Base-by-base conservation (phyloP, 768 basidiomycete species). In the Suillus paluster region DNA sequence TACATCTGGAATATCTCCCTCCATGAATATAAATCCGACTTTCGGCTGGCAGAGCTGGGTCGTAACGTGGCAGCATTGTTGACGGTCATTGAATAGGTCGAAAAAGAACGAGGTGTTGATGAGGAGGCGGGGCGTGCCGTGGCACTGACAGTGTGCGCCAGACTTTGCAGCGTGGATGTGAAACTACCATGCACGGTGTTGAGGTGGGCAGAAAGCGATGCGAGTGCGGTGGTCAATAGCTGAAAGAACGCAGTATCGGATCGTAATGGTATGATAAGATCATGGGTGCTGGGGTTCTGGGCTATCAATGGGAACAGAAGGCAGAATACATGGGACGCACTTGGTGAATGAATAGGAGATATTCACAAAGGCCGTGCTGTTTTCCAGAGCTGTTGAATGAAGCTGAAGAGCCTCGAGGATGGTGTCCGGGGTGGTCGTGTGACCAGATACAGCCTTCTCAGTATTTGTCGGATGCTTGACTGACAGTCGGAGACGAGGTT, bases 1-100 rank as follows among this genome's bases (percentile, higher is more conserved):
- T 97, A 97, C 3, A 96, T 75, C 61, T 88, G 87, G 70, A 98
- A 97, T 33, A 97, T 89, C 75, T 94, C 88, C 25, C 96, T 80
- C 96, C 96, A 97, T 7, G 86, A 82, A 71, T 92, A 94, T 9
- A 98, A 75, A 67, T 98, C 95, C 12, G 75, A 61, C 70, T 76
- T 63, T 62, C 71, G 58, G 45, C 75, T 59, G 65, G 75, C 66
- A 19, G 49, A 25, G 66, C 67, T 1, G 79, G 82, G 70, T 84
- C 82, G 9, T 79, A 79, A 14, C 79, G 79, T 61, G 23, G 30
- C 48, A 3, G 58, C 58, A 38, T 74, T 74, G 38, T 33, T 15
- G 23, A 59, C 54, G 1, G 64, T 45, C 38, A 63, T 50, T 2
- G 79, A 78, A 60, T 79, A 71, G 5, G 77, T 66, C 3, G 72